Evolutionary conservation across 169 alveolate species (phyloP).

Genomic region (Plasmodium inui): DNA sequence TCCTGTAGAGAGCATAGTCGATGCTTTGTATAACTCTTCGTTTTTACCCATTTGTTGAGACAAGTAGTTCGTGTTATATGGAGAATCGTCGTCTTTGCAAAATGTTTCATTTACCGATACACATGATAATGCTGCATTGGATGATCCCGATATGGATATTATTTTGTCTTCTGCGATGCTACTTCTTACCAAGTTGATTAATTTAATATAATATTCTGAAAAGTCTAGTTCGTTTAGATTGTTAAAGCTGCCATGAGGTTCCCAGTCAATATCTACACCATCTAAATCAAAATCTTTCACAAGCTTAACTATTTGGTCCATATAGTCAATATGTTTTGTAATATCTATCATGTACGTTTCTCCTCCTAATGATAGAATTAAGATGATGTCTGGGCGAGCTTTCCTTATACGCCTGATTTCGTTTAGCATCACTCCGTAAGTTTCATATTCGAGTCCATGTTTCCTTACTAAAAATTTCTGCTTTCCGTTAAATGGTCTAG

Average conservation of each 20-base stretch:
- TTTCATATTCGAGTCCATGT: constrained; percentile 61
- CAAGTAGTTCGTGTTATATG: constrained; percentile 36
- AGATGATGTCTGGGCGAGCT: constrained; percentile 55
- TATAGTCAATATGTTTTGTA: constrained; percentile 45
- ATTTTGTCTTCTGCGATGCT: constrained; percentile 29
- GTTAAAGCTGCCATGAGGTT: constrained; percentile 67
- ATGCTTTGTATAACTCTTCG: constrained; percentile 34
- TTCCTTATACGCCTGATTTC: constrained; percentile 54
- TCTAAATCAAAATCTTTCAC: constrained; percentile 47
- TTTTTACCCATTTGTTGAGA: constrained; percentile 39
- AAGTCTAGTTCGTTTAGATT: constrained; percentile 36
- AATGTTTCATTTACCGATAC: constrained; percentile 37
- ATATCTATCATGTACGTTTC: constrained; percentile 60
- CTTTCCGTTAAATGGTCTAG: constrained; percentile 45
- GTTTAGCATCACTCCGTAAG: constrained; percentile 48
- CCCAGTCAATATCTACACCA: constrained; percentile 74
- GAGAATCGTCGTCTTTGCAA: constrained; percentile 47
- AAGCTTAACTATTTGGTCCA: constrained; percentile 21
- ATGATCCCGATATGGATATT: constrained; percentile 57
- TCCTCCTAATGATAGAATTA: constrained; percentile 62
- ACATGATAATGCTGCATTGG: constrained; percentile 63
- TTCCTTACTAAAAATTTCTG: constrained; percentile 31
- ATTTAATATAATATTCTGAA: constrained; percentile 45
- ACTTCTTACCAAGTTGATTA: constrained; percentile 34
- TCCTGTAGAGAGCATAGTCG: constrained; percentile 49